phyloP scores from a whole-genome alignment of 1,284 basidiomycete species.

The Malassezia sp. region DNA sequence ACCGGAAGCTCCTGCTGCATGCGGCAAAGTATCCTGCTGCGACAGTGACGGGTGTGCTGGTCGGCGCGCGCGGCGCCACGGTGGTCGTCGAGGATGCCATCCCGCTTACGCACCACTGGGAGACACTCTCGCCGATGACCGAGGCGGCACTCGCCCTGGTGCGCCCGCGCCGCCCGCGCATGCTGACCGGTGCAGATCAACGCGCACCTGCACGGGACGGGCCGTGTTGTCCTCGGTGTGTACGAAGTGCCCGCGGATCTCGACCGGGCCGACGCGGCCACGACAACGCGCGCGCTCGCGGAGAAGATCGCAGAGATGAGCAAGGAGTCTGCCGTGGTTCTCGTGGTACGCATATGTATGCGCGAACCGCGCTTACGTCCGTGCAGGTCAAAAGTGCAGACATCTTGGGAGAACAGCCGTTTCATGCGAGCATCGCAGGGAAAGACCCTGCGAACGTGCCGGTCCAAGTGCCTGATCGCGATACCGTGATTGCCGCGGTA shows the following conservation, averaged over 20 bases:
- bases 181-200: constrained; percentile 7
- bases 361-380: no score
- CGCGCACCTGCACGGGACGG: not conserved
- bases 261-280: not conserved
- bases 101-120: constrained; percentile 17
- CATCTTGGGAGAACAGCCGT: no score
- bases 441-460: no score
- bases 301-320: constrained; percentile 1
- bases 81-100: constrained; percentile 9
- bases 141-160: constrained; percentile 19
- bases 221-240: constrained; percentile 6
- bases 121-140: constrained; percentile 14
- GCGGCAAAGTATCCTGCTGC: constrained; percentile 17
- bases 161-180: not conserved
- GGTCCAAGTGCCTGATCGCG: no score
- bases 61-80: not conserved
- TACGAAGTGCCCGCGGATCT: constrained; percentile 17
- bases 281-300: constrained; percentile 9
- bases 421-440: no score
- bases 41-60: constrained; percentile 14
- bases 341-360: constrained; percentile 4
- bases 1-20: constrained; percentile 17
- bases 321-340: not conserved
- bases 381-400: no score
- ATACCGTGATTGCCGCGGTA: no score